These are phyloP conservation scores for Triticum dicoccoides DNA, from an alignment of 176 grass and related monocot genomes.

Conservation along the genomic window DNA sequence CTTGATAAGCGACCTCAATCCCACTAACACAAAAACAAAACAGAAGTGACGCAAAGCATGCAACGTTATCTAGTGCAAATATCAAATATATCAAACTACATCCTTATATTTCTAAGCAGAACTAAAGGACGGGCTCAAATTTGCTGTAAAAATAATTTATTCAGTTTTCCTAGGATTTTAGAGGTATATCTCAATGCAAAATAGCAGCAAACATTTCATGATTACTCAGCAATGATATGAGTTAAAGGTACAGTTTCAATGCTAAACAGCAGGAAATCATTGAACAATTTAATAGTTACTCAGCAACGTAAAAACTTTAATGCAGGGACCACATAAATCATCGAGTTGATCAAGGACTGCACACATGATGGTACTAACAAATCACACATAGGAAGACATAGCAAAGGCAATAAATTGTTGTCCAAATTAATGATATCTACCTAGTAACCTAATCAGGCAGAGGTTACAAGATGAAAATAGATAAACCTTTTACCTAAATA, in stretches of 20 bases:
- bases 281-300: conserved; percentile 13
- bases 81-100: not conserved
- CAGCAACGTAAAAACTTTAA: not conserved
- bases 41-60: conserved; percentile 23
- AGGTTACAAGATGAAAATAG: conserved; percentile 23
- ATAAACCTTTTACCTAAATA: conserved; percentile 64
- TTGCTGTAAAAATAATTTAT: not conserved
- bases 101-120: conserved; percentile 21
- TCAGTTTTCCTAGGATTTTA: not conserved
- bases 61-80: not conserved
- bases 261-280: conserved; percentile 18
- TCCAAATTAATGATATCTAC: not conserved
- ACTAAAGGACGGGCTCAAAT: not conserved
- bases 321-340: conserved; percentile 3
- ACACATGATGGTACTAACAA: not conserved
- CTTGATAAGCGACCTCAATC: conserved; percentile 84
- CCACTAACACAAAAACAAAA: conserved; percentile 55
- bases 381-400: not conserved
- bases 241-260: conserved; percentile 5
- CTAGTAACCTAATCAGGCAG: not conserved
- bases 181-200: not conserved
- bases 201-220: not conserved
- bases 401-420: not conserved
- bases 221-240: not conserved
- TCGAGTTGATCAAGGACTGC: conserved; percentile 5